These are phyloP conservation scores for Calonectria leucothoes DNA, from an alignment of 2,329 filamentous ascomycete genomes.

Conservation along the genomic window DNA sequence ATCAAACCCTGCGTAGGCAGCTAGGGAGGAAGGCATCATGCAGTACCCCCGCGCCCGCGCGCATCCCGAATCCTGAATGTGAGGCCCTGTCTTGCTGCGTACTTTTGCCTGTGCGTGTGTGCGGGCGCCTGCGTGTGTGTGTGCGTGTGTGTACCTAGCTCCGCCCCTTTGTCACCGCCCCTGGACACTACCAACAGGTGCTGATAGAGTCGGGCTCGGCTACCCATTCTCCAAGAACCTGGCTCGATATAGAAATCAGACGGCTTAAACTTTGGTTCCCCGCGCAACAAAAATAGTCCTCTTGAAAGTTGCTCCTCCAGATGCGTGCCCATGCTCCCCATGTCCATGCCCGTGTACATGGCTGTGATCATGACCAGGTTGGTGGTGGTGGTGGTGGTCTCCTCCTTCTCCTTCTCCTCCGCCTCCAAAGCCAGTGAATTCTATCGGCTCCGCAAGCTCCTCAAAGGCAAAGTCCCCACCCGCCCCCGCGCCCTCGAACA, in stretches of 20 bases:
- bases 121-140: too few species aligned
- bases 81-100: background rate
- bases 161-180: background rate
- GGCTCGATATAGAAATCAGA: background rate
- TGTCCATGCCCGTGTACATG: conserved; percentile 31
- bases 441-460: conserved; percentile 62
- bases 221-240: background rate
- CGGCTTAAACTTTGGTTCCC: conserved; percentile 53
- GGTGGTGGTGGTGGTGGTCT: conserved; percentile 2
- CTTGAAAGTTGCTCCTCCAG: background rate
- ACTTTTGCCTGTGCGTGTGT: background rate
- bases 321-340: background rate
- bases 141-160: background rate
- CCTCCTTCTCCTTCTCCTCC: conserved; percentile 13
- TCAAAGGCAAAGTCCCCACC: conserved; percentile 67
- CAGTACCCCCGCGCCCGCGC: background rate
- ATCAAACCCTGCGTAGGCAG: background rate
- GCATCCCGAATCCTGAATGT: background rate
- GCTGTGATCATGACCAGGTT: conserved; percentile 23
- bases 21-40: background rate
- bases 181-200: background rate
- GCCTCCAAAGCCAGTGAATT: conserved; percentile 48
- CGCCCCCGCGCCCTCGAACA: conserved; percentile 74
- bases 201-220: background rate
- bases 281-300: conserved; percentile 58